These are phyloP conservation scores for Ophiostoma pallidulum DNA, from an alignment of 2,329 filamentous ascomycete genomes.

Conservation along the genomic window DNA sequence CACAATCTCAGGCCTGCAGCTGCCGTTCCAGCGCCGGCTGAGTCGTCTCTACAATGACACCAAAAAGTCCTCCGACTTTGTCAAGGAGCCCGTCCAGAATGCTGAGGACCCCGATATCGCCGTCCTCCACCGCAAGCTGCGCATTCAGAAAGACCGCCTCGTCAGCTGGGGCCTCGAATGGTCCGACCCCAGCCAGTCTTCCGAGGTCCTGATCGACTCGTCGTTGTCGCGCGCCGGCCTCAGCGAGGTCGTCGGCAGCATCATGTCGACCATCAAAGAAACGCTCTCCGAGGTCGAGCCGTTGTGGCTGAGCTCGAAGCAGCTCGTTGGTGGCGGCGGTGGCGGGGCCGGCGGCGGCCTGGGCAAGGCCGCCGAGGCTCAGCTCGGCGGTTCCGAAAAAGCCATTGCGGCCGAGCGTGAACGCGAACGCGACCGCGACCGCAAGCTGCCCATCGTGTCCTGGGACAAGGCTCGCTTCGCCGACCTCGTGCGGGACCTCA, in stretches of 20 bases:
- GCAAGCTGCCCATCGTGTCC: constrained; percentile 46
- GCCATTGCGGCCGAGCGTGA: neutral
- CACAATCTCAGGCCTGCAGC: constrained; percentile 42
- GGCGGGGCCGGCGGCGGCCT: neutral
- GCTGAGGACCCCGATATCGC: constrained; percentile 60
- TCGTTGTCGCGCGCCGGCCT: constrained; percentile 63
- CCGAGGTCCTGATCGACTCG: constrained; percentile 57
- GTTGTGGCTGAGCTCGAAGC: constrained; percentile 55
- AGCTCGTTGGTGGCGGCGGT: constrained; percentile 22
- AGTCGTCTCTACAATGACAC: constrained; percentile 73
- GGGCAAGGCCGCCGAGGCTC: constrained; percentile 4
- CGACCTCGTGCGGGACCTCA: constrained; percentile 64
- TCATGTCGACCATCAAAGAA: constrained; percentile 73
- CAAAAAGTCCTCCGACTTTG: constrained; percentile 67
- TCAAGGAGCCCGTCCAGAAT: constrained; percentile 54
- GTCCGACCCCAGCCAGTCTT: constrained; percentile 56
- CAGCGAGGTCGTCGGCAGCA: constrained; percentile 67
- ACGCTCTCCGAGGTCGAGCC: constrained; percentile 68
- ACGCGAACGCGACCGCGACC: constrained; percentile 26
- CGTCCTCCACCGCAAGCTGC: constrained; percentile 62
- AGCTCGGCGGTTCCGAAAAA: neutral
- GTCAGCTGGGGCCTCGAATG: constrained; percentile 75
- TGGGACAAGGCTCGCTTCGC: constrained; percentile 68
- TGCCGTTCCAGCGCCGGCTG: constrained; percentile 52
- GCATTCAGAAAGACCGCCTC: constrained; percentile 70